phyloP scores from a whole-genome alignment of 108 stramenopile species.

The Nitzschia palea region DNA sequence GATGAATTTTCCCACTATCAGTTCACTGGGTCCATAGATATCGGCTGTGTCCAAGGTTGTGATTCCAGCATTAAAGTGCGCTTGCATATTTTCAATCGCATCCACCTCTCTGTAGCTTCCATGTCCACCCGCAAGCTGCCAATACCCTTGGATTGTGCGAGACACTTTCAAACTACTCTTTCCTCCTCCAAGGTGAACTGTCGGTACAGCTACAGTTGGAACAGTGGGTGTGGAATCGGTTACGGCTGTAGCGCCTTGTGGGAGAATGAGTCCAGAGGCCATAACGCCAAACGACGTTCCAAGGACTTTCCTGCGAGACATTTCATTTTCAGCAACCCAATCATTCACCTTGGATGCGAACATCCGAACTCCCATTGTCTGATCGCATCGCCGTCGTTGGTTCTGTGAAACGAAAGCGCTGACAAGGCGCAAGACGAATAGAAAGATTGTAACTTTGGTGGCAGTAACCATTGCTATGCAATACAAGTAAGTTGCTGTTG shows the following conservation, averaged over 20 bases:
- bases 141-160: constrained; percentile 56
- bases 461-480: too few relatives aligned
- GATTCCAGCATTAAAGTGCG: constrained; percentile 43
- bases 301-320: neutral
- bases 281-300: neutral
- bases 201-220: constrained; percentile 22
- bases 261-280: neutral
- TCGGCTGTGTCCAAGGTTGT: constrained; percentile 63
- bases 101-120: constrained; percentile 43
- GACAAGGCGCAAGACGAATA: too few relatives aligned
- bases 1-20: constrained; percentile 51
- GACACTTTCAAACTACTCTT: constrained; percentile 29
- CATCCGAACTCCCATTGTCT: too few relatives aligned
- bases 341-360: too few relatives aligned
- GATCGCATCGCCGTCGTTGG: too few relatives aligned
- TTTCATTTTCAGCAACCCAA: too few relatives aligned
- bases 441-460: too few relatives aligned
- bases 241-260: neutral
- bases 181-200: constrained; percentile 24
- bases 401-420: too few relatives aligned
- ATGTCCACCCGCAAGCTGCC: constrained; percentile 68
- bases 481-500: too few relatives aligned
- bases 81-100: constrained; percentile 46
- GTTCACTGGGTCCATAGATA: constrained; percentile 56
- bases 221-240: neutral